These are phyloP conservation scores for Termitomyces sp. DNA, from an alignment of 768 basidiomycete genomes.

Conservation along the genomic window DNA sequence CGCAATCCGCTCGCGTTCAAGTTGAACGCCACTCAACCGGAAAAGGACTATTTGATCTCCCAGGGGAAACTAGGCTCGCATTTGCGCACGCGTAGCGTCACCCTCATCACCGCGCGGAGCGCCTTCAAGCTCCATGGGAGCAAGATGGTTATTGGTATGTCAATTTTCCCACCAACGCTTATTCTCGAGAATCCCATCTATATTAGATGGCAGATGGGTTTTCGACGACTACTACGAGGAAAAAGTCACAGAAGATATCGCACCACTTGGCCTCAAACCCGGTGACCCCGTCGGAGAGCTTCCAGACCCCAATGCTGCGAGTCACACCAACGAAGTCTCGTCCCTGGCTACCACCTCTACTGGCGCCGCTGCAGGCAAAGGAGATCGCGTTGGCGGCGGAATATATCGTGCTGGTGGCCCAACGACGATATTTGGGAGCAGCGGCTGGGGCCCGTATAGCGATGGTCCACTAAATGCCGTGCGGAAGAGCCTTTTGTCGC, in stretches of 20 bases:
- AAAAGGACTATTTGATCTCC: slow-evolving; percentile 90
- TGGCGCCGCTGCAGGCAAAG: slow-evolving; percentile 26
- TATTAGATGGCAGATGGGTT: slow-evolving; percentile 83
- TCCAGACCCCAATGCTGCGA: slow-evolving; percentile 60
- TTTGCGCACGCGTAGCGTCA: slow-evolving; percentile 86
- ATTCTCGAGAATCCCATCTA: neutral
- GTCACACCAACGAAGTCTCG: slow-evolving; percentile 39
- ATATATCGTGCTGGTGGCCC: slow-evolving; percentile 90
- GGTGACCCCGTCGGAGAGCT: slow-evolving; percentile 82
- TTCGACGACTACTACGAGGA: slow-evolving; percentile 96
- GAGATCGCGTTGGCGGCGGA: slow-evolving; percentile 46
- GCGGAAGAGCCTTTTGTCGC: slow-evolving; percentile 67
- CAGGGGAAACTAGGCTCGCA: slow-evolving; percentile 86
- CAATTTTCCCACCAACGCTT: neutral
- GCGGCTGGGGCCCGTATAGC: slow-evolving; percentile 83
- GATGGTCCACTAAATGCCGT: slow-evolving; percentile 84
- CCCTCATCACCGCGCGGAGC: slow-evolving; percentile 87
- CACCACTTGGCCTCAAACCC: slow-evolving; percentile 75
- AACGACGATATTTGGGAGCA: slow-evolving; percentile 84
- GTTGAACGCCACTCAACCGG: slow-evolving; percentile 80
- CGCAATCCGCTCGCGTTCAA: slow-evolving; percentile 88
- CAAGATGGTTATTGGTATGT: slow-evolving; percentile 80
- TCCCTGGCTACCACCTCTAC: slow-evolving; percentile 30
- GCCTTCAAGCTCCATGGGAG: slow-evolving; percentile 93
- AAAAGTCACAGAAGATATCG: slow-evolving; percentile 68